A percentile compares a stretch with the other conserved stretches of the same genome.
These are phyloP conservation scores for Brassica cretica DNA, from an alignment of 345 rosid genomes.

Conservation along the genomic window DNA sequence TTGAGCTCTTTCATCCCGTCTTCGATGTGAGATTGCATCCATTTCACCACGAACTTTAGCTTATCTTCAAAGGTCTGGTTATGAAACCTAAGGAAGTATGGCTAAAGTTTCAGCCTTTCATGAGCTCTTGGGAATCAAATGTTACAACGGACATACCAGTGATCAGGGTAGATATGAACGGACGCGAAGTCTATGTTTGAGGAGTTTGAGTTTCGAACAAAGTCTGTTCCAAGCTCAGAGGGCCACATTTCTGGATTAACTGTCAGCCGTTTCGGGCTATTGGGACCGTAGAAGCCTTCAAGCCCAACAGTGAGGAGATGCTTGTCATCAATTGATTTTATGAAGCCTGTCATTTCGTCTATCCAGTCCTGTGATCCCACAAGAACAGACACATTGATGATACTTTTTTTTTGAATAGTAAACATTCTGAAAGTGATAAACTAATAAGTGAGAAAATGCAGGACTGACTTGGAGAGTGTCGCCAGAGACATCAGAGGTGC, in stretches of 20 bases:
- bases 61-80: conserved; percentile 59
- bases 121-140: background rate
- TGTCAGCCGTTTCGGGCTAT: conserved; percentile 59
- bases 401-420: background rate
- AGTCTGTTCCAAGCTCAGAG: conserved; percentile 71
- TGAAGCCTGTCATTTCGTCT: conserved; percentile 68
- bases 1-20: conserved; percentile 64
- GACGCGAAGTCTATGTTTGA: conserved; percentile 69
- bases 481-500: conserved; percentile 79
- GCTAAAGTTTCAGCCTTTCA: conserved; percentile 1
- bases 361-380: conserved; percentile 65
- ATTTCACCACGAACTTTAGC: conserved; percentile 54
- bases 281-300: conserved; percentile 88
- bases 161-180: conserved; percentile 83
- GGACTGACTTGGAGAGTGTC: conserved; percentile 73
- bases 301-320: conserved; percentile 81
- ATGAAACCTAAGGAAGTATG: conserved; percentile 49
- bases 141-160: conserved; percentile 50
- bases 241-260: conserved; percentile 81
- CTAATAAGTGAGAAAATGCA: background rate
- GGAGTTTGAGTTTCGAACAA: conserved; percentile 56
- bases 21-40: conserved; percentile 80
- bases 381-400: background rate
- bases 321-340: conserved; percentile 74
- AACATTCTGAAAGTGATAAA: conserved; percentile 12